Evolutionary conservation across 305 asterid genomes (phyloP).

Genomic region (Fraxinus latifolia): DNA sequence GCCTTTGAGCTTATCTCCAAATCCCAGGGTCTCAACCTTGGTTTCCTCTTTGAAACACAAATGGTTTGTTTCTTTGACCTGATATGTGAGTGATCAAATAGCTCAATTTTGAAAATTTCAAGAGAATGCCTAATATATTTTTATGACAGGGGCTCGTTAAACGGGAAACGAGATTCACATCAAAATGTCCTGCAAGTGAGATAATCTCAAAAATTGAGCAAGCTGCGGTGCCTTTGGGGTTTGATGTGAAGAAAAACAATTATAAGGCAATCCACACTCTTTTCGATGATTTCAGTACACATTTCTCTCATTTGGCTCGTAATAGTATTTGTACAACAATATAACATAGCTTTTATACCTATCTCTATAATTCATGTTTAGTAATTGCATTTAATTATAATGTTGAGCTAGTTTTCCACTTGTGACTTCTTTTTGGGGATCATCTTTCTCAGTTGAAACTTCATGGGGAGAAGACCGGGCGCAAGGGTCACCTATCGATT

Average conservation of each 20-base stretch:
- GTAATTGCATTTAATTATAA: background rate
- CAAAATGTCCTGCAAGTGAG: constrained; percentile 73
- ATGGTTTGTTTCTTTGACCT: constrained; percentile 46
- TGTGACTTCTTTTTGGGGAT: constrained; percentile 15
- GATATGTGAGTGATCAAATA: background rate
- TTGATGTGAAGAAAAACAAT: constrained; percentile 84
- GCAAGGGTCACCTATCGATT: constrained; percentile 85
- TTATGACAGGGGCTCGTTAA: constrained; percentile 68
- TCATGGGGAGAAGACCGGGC: constrained; percentile 90
- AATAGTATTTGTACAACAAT: background rate
- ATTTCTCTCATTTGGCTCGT: background rate
- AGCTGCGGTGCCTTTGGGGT: constrained; percentile 89
- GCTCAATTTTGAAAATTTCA: constrained; percentile 6
- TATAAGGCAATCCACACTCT: constrained; percentile 53
- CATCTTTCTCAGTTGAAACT: constrained; percentile 72
- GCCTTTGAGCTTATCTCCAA: constrained; percentile 93
- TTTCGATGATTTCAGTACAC: background rate
- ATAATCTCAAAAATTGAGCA: constrained; percentile 80
- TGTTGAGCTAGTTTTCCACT: background rate
- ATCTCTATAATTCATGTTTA: background rate
- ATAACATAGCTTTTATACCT: background rate
- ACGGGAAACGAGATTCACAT: constrained; percentile 89
- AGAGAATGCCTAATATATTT: constrained; percentile 1
- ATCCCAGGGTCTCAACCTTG: constrained; percentile 91
- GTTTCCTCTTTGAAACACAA: constrained; percentile 83